Conservation (phyloP, 2,329 filamentous ascomycete genomes). For the Rutstroemia sydowiana region DNA sequence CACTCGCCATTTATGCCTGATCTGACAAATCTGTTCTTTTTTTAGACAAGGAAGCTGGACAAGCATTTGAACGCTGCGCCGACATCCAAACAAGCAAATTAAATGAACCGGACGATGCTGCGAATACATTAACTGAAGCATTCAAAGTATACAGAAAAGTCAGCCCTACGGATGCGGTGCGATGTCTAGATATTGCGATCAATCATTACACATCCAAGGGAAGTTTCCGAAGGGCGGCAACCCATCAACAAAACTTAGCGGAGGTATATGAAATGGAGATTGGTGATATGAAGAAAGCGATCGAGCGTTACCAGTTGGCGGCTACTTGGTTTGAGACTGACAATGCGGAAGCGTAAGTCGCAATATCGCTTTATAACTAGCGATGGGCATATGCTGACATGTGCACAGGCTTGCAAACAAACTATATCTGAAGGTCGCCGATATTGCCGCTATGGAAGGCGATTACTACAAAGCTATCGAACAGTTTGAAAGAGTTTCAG, state of each 20-base stretch:
- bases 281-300: conserved; percentile 68
- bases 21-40: conserved; percentile 6
- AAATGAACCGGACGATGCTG: conserved; percentile 87
- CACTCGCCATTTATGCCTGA: not conserved
- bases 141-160: conserved; percentile 92
- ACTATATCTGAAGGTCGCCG: conserved; percentile 84
- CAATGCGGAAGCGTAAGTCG: conserved; percentile 69
- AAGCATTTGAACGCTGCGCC: conserved; percentile 82
- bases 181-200: conserved; percentile 73
- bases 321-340: conserved; percentile 86
- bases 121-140: conserved; percentile 80
- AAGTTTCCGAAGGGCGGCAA: conserved; percentile 84
- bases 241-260: conserved; percentile 81
- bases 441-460: conserved; percentile 71
- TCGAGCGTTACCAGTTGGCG: conserved; percentile 77
- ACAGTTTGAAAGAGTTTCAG: conserved; percentile 77
- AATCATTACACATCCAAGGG: conserved; percentile 81
- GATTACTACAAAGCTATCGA: conserved; percentile 82
- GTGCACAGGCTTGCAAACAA: conserved; percentile 74
- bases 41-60: conserved; percentile 74
- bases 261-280: conserved; percentile 81
- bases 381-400: conserved; percentile 6
- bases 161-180: conserved; percentile 72
- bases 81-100: conserved; percentile 70
- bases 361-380: not conserved